Conservation (phyloP, 2,329 filamentous ascomycete genomes). For the Lachnellula cervina region DNA sequence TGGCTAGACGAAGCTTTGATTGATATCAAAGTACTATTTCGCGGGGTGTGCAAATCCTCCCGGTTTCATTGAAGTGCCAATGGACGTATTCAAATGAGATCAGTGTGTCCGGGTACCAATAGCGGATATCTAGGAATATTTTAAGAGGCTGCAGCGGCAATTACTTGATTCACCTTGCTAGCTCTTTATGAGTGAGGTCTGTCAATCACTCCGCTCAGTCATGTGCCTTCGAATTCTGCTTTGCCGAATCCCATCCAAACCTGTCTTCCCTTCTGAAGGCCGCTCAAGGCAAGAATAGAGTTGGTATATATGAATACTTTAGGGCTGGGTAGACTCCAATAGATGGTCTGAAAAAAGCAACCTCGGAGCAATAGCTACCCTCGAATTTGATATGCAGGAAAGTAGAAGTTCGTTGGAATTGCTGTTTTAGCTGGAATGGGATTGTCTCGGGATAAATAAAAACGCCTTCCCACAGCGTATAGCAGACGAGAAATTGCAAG, state of each 20-base stretch:
- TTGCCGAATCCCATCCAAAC: neutral
- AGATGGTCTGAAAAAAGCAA: too few species aligned
- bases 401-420: too few species aligned
- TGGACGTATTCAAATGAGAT: neutral
- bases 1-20: constrained; percentile 38
- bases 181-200: neutral
- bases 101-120: neutral
- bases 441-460: too few species aligned
- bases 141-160: neutral
- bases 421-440: too few species aligned
- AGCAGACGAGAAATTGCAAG: too few species aligned
- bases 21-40: constrained; percentile 40
- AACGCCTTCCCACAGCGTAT: too few species aligned
- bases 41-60: constrained; percentile 35
- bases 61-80: neutral
- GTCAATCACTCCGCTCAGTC: neutral
- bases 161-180: neutral
- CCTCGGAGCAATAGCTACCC: too few species aligned
- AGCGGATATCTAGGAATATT: neutral
- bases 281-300: too few species aligned
- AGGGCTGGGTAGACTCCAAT: too few species aligned
- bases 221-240: too few species aligned
- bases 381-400: too few species aligned
- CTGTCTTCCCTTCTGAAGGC: neutral
- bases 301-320: too few species aligned